Conservation (phyloP, 179 eudicot genomes). For the Beta corolliflora region DNA sequence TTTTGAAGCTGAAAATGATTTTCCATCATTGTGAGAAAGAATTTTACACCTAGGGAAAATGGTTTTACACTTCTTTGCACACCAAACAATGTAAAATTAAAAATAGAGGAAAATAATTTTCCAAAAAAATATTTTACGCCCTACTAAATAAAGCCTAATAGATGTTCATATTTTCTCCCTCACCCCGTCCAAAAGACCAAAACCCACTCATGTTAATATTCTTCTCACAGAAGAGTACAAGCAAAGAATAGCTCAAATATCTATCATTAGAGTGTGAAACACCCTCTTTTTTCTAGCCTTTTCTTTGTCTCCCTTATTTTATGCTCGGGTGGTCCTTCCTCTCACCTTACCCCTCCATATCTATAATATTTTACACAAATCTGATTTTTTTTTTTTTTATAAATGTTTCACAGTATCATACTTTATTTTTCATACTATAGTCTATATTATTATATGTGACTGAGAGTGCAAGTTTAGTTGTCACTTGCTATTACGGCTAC, state of each 20-base stretch:
- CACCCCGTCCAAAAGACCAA: neutral
- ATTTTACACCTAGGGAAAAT: too few relatives aligned
- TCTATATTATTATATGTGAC: neutral
- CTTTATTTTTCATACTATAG: too few relatives aligned
- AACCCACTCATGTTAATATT: slow-evolving; percentile 17
- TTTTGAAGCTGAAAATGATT: too few relatives aligned
- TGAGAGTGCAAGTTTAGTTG: slow-evolving; percentile 26
- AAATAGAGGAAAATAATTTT: too few relatives aligned
- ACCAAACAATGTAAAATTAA: too few relatives aligned
- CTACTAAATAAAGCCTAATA: too few relatives aligned
- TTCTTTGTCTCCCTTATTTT: neutral
- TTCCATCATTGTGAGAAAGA: too few relatives aligned
- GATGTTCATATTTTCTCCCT: too few relatives aligned
- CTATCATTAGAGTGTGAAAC: slow-evolving; percentile 11
- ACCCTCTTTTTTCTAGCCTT: slow-evolving; percentile 8
- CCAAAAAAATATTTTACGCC: too few relatives aligned
- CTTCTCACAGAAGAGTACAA: slow-evolving; percentile 32
- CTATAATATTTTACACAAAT: neutral
- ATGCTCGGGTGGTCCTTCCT: slow-evolving; percentile 26
- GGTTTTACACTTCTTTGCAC: too few relatives aligned
- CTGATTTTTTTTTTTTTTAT: too few relatives aligned
- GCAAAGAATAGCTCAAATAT: slow-evolving; percentile 26
- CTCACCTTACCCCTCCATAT: neutral
- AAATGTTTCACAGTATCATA: too few relatives aligned
- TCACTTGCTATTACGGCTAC: slow-evolving; percentile 12